phyloP scores from a whole-genome alignment of 202 grass and related monocot genomes.

The Eragrostis tef region DNA sequence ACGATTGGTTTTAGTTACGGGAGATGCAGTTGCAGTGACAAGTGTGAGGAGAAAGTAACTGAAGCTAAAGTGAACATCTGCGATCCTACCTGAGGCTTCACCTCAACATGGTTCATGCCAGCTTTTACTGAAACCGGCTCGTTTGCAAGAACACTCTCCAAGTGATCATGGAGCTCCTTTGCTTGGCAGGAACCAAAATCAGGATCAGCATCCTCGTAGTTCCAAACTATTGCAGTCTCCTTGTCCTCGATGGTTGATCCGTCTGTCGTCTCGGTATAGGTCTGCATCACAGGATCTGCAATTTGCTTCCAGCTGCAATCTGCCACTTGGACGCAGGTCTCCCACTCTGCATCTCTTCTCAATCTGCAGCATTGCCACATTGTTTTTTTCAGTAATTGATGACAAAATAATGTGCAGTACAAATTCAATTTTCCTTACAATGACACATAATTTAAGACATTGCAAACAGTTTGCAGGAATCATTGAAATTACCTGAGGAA shows the following conservation, averaged over 20 bases:
- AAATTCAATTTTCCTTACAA: background rate
- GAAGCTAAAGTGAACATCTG: background rate
- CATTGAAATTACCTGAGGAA: slow-evolving; percentile 64
- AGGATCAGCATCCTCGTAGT: slow-evolving; percentile 78
- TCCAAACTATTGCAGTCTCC: slow-evolving; percentile 79
- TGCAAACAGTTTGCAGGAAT: background rate
- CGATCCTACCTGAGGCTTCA: slow-evolving; percentile 79
- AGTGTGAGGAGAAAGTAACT: background rate
- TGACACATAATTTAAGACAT: background rate
- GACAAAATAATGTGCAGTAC: background rate
- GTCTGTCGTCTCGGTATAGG: slow-evolving; percentile 86
- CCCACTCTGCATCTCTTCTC: slow-evolving; percentile 74
- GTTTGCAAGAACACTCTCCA: slow-evolving; percentile 78
- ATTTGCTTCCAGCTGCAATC: slow-evolving; percentile 94
- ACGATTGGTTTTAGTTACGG: background rate
- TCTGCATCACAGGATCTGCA: slow-evolving; percentile 83
- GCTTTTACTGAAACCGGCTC: slow-evolving; percentile 87
- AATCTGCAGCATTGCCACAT: slow-evolving; percentile 48
- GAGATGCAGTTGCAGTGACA: background rate
- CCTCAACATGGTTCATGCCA: slow-evolving; percentile 74
- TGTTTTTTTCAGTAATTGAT: background rate
- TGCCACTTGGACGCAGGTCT: slow-evolving; percentile 49
- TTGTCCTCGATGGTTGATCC: slow-evolving; percentile 84
- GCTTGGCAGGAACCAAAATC: slow-evolving; percentile 96
- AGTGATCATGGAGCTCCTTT: slow-evolving; percentile 87